Evolutionary conservation across 176 grass and related monocot species (phyloP).

Genomic region (Cenchrus purpureus): DNA sequence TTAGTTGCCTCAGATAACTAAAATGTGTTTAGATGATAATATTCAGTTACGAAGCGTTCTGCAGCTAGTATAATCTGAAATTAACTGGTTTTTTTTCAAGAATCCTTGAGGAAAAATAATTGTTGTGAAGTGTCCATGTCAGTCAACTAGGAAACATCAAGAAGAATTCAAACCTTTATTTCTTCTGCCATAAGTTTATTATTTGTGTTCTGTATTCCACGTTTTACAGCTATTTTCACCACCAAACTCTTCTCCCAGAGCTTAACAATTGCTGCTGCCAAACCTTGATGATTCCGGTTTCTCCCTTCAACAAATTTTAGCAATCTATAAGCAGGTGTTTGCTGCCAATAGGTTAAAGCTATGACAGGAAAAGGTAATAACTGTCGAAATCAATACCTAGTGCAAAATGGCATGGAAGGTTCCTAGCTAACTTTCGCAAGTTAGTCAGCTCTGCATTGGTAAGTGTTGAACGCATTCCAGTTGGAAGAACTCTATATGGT

Average conservation of each 20-base stretch:
- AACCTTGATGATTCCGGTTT: constrained; percentile 87
- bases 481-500: constrained; percentile 80
- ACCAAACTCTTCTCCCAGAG: constrained; percentile 96
- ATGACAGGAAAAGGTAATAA: neutral
- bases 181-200: constrained; percentile 95
- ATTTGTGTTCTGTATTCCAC: constrained; percentile 91
- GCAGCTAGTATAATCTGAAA: neutral
- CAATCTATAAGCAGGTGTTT: constrained; percentile 38
- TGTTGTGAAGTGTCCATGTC: neutral
- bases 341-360: constrained; percentile 12
- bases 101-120: neutral
- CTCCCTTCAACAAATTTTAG: constrained; percentile 72
- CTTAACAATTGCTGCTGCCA: constrained; percentile 82
- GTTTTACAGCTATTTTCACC: constrained; percentile 95
- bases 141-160: constrained; percentile 4
- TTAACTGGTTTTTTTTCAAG: neutral
- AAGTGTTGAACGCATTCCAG: constrained; percentile 75
- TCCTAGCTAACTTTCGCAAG: constrained; percentile 72
- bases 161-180: constrained; percentile 66
- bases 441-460: constrained; percentile 83
- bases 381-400: constrained; percentile 66
- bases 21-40: neutral
- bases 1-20: constrained; percentile 3
- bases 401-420: constrained; percentile 94
- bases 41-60: neutral